Evolutionary conservation across 257 asterid species (phyloP), one percentile per base, ranked within the genome.

Genomic region (Knoxia roxburghii): DNA sequence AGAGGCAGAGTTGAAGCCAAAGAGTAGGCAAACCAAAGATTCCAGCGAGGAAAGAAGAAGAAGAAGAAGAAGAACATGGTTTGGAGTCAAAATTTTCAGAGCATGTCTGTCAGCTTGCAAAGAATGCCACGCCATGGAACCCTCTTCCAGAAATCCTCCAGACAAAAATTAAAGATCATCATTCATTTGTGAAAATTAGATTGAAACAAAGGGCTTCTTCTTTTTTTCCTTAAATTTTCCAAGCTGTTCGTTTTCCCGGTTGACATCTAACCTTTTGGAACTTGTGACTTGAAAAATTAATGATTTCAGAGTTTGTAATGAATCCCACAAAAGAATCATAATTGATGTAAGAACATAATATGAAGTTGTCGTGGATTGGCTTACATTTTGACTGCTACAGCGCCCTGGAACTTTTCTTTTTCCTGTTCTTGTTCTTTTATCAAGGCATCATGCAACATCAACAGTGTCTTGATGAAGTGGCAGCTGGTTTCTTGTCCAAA

Each of bases 81-180:
- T 80, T 68, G 82, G 89, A 21, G 40, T 60, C 76, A 78, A 79
- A 64, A 21, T 90, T 48, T 73, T 90, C 65, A 80, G 70, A 72
- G 59, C 85, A 29, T 68, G 88, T 11, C 77, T 86, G 10, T 80
- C 88, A 0, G 77, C 91, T 59, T 91, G 97, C 84, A 77, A 80
- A 73, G 88, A 88, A 68, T 91, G 96, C 23, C 97, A 91, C 62
- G 96, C 96, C 39, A 83, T 91, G 13, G 71, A 74, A 29, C 82
- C 95, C 27, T 64, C 84, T 26, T 41, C 72, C 10, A 62, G 26
- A 37, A 60, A 62, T 32, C 61, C 65, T 51, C 61, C 59, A 20
- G 53, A 66, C 65, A 21, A 68, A 50, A 70, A 24, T 21, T 37
- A 60, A n/a, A 24, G 52, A 9, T 6, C 41, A 12, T 24, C 50